Evolutionary conservation across 2,329 filamentous ascomycete species (phyloP).

Genomic region (Fusarium proliferatum): DNA sequence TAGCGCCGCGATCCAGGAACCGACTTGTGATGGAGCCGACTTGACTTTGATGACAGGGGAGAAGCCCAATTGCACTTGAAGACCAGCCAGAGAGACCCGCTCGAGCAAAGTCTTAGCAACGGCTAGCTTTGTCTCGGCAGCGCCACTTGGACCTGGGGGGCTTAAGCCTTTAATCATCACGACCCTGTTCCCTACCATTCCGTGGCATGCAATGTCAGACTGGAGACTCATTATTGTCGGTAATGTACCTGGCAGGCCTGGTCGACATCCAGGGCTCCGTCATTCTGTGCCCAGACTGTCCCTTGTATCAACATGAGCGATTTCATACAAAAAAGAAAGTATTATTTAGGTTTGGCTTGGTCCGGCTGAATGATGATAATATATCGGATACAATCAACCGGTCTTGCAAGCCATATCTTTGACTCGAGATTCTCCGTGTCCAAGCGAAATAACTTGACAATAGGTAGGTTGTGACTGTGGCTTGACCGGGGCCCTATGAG

Average conservation of each 20-base stretch:
- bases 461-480: conserved; percentile 15
- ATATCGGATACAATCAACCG: neutral
- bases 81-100: conserved; percentile 19
- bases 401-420: conserved; percentile 11
- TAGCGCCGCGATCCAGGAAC: conserved; percentile 46
- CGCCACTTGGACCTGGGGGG: conserved; percentile 36
- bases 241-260: neutral
- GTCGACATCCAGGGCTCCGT: neutral
- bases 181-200: conserved; percentile 30
- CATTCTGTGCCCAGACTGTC: conserved; percentile 2
- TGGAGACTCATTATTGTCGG: neutral
- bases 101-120: conserved; percentile 34
- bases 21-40: conserved; percentile 36
- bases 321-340: conserved; percentile 16
- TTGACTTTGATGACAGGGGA: conserved; percentile 15
- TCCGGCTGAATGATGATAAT: neutral
- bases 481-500: conserved; percentile 20
- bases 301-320: conserved; percentile 12
- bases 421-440: conserved; percentile 2
- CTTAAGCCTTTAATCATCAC: conserved; percentile 46
- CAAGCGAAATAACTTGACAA: conserved; percentile 21
- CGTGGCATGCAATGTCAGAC: conserved; percentile 30
- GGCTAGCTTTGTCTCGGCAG: conserved; percentile 40
- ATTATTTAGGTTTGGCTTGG: conserved; percentile 12
- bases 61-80: conserved; percentile 13